These are phyloP conservation scores for Albophoma yamanashiensis DNA, from an alignment of 2,329 filamentous ascomycete genomes.

Conservation along the genomic window DNA sequence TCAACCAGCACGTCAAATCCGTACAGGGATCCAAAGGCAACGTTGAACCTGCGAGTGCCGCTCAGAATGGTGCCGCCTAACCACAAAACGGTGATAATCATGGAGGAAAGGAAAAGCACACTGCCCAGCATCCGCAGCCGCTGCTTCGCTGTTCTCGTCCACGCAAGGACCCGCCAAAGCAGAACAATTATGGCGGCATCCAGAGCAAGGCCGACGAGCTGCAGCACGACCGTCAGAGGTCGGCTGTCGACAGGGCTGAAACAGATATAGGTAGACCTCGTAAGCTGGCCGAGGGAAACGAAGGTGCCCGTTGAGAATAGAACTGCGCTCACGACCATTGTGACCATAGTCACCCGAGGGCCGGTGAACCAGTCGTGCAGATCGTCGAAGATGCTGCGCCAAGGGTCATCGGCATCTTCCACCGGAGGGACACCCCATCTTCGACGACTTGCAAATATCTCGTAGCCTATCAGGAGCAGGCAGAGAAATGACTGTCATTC, in stretches of 20 bases:
- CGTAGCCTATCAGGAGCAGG: conserved; percentile 31
- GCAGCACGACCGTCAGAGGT: conserved; percentile 25
- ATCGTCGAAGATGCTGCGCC: conserved; percentile 36
- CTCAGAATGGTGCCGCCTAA: conserved; percentile 18
- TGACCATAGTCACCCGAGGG: conserved; percentile 24
- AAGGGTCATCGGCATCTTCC: conserved; percentile 34
- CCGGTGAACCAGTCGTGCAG: conserved; percentile 33
- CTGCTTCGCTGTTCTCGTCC: conserved; percentile 35
- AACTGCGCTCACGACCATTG: conserved; percentile 23
- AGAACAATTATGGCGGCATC: conserved; percentile 37
- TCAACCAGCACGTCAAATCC: conserved; percentile 38
- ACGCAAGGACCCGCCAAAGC: conserved; percentile 39
- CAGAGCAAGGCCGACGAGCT: conserved; percentile 31
- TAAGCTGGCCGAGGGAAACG: conserved; percentile 24
- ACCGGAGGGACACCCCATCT: conserved; percentile 17
- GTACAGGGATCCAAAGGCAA: conserved; percentile 32
- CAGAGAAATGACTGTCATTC: conserved; percentile 33
- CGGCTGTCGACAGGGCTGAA: conserved; percentile 29
- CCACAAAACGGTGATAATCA: conserved; percentile 27
- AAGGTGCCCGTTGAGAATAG: conserved; percentile 33
- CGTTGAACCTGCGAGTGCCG: conserved; percentile 8
- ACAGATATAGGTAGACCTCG: conserved; percentile 41
- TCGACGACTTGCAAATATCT: conserved; percentile 26
- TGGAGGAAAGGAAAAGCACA: conserved; percentile 29
- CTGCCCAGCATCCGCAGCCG: conserved; percentile 34